phyloP scores from a whole-genome alignment of 371 early-diverging fungal genomes.

The Apophysomyces elegans region DNA sequence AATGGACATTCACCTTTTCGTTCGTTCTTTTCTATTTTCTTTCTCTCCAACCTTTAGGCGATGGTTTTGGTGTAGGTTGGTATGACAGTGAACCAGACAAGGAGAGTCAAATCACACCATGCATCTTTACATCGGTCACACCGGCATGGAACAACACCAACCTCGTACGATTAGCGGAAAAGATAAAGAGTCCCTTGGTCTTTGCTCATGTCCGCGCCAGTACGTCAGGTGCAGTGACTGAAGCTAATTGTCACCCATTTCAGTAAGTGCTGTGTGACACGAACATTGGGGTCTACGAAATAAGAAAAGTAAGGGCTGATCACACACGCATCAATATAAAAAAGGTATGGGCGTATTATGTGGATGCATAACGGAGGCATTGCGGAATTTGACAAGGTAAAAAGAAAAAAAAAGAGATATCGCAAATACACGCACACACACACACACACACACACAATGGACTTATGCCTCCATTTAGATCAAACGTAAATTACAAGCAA shows the following conservation, averaged over 20 bases:
- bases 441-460: not conserved
- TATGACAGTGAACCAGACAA: slow-evolving; percentile 61
- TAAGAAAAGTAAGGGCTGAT: not conserved
- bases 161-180: slow-evolving; percentile 78
- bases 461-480: slow-evolving; percentile 47
- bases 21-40: too few species aligned
- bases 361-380: slow-evolving; percentile 92
- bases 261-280: slow-evolving; percentile 40
- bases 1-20: not conserved
- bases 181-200: slow-evolving; percentile 76
- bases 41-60: slow-evolving; percentile 47
- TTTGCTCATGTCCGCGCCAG: slow-evolving; percentile 91
- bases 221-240: slow-evolving; percentile 78
- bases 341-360: slow-evolving; percentile 75
- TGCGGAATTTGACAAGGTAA: slow-evolving; percentile 69
- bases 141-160: slow-evolving; percentile 91
- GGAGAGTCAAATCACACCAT: slow-evolving; percentile 57
- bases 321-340: too few species aligned
- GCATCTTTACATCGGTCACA: slow-evolving; percentile 85
- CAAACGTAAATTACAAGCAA: slow-evolving; percentile 70
- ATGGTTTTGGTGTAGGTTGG: slow-evolving; percentile 90
- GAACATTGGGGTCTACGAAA: not conserved
- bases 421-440: not conserved
- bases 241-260: slow-evolving; percentile 86
- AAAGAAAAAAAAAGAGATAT: slow-evolving; percentile 4